Evolutionary conservation across 768 basidiomycete genomes (phyloP).

Genomic region (Baorangia bicolor): DNA sequence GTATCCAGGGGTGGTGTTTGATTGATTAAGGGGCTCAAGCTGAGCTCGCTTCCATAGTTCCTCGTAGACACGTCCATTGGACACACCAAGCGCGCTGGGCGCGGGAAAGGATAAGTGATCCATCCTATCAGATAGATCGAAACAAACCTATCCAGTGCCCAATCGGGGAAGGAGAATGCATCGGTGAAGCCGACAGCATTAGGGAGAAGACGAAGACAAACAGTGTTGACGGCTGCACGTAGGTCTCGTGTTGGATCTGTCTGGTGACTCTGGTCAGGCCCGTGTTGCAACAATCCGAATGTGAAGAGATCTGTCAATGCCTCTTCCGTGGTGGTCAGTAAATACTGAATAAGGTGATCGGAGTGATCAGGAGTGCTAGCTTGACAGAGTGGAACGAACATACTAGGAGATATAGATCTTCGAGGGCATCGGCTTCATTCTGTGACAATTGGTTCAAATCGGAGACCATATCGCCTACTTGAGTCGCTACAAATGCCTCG

Average conservation of each 20-base stretch:
- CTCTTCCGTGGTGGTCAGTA: constrained; percentile 55
- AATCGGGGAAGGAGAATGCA: constrained; percentile 73
- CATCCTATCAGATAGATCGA: not conserved
- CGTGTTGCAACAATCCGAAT: constrained; percentile 42
- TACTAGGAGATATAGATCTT: constrained; percentile 29
- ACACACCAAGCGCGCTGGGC: constrained; percentile 58
- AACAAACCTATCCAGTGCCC: constrained; percentile 64
- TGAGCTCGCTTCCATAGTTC: constrained; percentile 60
- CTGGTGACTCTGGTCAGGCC: constrained; percentile 15
- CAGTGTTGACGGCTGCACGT: constrained; percentile 46
- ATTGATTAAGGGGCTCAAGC: constrained; percentile 57
- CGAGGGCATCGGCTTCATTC: constrained; percentile 20
- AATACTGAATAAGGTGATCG: constrained; percentile 43
- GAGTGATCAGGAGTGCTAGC: not conserved
- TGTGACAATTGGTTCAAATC: constrained; percentile 23
- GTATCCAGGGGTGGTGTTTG: constrained; percentile 54
- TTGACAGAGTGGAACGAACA: constrained; percentile 4
- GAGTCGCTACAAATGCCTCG: constrained; percentile 64
- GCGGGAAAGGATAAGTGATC: not conserved
- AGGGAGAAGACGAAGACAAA: constrained; percentile 55
- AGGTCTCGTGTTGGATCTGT: constrained; percentile 48
- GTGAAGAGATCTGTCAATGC: constrained; percentile 60
- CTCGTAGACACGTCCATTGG: constrained; percentile 66
- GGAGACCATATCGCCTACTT: constrained; percentile 50
- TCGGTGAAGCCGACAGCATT: constrained; percentile 69